Evolutionary conservation across 1,139 yeast genomes (phyloP).

Genomic region (Pichia sp.): DNA sequence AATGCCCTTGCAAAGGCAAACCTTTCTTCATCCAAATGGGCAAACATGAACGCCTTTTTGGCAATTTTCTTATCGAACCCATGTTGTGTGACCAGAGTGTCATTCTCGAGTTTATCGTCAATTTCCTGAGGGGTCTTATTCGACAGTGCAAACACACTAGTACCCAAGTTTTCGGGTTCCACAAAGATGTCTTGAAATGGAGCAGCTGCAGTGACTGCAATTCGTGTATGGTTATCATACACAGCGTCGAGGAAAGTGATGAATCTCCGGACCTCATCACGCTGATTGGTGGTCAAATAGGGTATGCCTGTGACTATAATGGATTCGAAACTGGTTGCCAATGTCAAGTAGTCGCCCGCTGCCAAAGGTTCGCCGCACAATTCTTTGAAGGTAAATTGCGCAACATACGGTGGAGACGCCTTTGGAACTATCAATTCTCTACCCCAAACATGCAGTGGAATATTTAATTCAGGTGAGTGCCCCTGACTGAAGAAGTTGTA

Average conservation of each 20-base stretch:
- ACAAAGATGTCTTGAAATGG: slow-evolving; percentile 82
- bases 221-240: slow-evolving; percentile 79
- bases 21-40: slow-evolving; percentile 80
- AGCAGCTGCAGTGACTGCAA: slow-evolving; percentile 86
- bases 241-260: slow-evolving; percentile 94
- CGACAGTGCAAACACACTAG: slow-evolving; percentile 50
- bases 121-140: slow-evolving; percentile 31
- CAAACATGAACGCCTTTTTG: slow-evolving; percentile 77
- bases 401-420: slow-evolving; percentile 74
- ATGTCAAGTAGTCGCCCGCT: slow-evolving; percentile 90
- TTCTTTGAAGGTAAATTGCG: slow-evolving; percentile 81
- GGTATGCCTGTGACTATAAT: slow-evolving; percentile 92
- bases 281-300: slow-evolving; percentile 64
- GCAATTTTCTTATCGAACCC: slow-evolving; percentile 74
- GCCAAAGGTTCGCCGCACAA: slow-evolving; percentile 83
- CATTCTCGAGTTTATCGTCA: slow-evolving; percentile 48
- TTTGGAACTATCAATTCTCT: slow-evolving; percentile 70
- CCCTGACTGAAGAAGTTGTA: slow-evolving; percentile 69
- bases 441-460: slow-evolving; percentile 77
- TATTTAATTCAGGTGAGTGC: slow-evolving; percentile 38
- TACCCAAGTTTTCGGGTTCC: slow-evolving; percentile 65
- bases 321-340: slow-evolving; percentile 73
- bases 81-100: slow-evolving; percentile 61
- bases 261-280: slow-evolving; percentile 84
- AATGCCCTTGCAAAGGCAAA: slow-evolving; percentile 96